Conservation (phyloP, 2,329 filamentous ascomycete genomes). For the Triangularia setosa region DNA sequence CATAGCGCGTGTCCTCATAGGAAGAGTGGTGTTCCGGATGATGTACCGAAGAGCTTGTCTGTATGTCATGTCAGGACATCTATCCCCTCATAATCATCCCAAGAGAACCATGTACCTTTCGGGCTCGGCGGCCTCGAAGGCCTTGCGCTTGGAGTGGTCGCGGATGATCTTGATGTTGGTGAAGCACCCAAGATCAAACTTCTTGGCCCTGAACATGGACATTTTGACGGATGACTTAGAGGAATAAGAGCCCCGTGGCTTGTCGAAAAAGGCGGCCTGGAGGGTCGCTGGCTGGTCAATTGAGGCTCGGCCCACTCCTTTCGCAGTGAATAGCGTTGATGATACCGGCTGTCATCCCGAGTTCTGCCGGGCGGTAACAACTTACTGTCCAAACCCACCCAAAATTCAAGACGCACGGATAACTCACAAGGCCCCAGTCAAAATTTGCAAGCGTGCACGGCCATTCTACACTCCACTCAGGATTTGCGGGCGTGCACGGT, state of each 20-base stretch:
- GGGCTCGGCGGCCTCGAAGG: conserved; percentile 80
- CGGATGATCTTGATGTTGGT: conserved; percentile 83
- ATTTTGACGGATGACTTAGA: conserved; percentile 44
- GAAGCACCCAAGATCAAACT: conserved; percentile 83
- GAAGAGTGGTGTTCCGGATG: conserved; percentile 85
- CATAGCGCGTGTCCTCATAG: conserved; percentile 76
- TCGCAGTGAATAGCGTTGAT: neutral
- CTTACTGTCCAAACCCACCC: neutral
- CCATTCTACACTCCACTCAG: neutral
- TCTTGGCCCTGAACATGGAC: conserved; percentile 86
- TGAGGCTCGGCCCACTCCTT: neutral
- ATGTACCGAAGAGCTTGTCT: conserved; percentile 93
- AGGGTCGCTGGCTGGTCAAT: neutral
- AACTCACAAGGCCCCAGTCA: neutral
- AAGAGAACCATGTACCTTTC: conserved; percentile 60
- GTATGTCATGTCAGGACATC: neutral
- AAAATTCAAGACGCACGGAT: neutral
- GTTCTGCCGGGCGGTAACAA: conserved; percentile 16
- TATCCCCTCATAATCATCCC: neutral
- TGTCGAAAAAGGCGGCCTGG: neutral
- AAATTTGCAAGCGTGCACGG: neutral
- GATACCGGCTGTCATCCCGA: neutral
- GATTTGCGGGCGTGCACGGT: conserved; percentile 17
- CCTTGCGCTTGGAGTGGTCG: conserved; percentile 95
- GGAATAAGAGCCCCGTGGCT: neutral